Percentiles rank a stretch among this genome's conserved stretches.
These are phyloP conservation scores for Kockovaella imperatae DNA, from an alignment of 768 basidiomycete species.

Conservation along the genomic window DNA sequence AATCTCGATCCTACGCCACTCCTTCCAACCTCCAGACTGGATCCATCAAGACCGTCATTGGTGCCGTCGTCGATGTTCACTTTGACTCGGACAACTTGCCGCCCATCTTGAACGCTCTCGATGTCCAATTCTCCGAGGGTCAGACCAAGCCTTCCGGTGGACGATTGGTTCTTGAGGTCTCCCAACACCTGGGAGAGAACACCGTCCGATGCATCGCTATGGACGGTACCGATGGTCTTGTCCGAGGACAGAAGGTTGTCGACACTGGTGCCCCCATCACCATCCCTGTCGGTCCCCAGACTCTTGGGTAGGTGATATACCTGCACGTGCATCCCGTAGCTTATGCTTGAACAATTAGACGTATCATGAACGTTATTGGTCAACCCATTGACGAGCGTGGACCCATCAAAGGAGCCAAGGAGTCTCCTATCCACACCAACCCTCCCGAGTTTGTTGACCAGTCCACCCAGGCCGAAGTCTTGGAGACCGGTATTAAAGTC, in stretches of 20 bases:
- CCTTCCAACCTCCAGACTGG: constrained; percentile 69
- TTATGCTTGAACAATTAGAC: constrained; percentile 46
- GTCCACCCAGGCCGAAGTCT: constrained; percentile 94
- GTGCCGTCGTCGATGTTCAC: constrained; percentile 99
- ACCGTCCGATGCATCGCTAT: constrained; percentile 99
- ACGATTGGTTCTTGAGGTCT: constrained; percentile 97
- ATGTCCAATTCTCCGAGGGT: constrained; percentile 59
- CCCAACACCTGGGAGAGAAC: constrained; percentile 98
- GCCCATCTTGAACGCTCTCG: constrained; percentile 96
- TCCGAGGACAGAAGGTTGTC: constrained; percentile 93
- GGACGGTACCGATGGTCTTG: constrained; percentile 99
- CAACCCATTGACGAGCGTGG: constrained; percentile 99
- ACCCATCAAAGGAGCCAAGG: constrained; percentile 91
- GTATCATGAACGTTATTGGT: constrained; percentile 99
- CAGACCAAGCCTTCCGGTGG: constrained; percentile 69
- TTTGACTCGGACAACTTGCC: constrained; percentile 92
- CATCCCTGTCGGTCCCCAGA: constrained; percentile 90
- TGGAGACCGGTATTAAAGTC: constrained; percentile 99
- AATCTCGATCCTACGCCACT: constrained; percentile 76
- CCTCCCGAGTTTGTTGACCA: constrained; percentile 97
- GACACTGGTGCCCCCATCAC: constrained; percentile 95
- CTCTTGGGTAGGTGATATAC: constrained; percentile 53
- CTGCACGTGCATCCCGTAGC: background rate
- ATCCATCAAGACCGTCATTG: constrained; percentile 95
- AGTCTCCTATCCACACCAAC: constrained; percentile 89